Evolutionary conservation across 805 yeast species (phyloP).

Genomic region (Lipomyces sp.): DNA sequence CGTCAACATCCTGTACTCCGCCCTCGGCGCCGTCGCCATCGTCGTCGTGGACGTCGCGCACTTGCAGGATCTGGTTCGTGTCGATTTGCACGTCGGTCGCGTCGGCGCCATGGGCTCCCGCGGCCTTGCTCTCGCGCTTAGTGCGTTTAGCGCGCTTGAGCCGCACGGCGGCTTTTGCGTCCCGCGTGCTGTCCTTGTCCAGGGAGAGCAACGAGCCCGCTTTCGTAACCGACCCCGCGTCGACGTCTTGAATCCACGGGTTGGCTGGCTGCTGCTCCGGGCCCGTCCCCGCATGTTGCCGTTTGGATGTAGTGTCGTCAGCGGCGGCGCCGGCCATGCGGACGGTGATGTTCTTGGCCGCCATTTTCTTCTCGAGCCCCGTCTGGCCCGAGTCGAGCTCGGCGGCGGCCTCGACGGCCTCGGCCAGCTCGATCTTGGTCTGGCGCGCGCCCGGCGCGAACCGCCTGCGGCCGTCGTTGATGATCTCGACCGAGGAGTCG

Average conservation of each 20-base stretch:
- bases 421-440: constrained; percentile 34
- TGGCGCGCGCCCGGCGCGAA: constrained; percentile 63
- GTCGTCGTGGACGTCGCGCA: constrained; percentile 47
- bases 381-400: constrained; percentile 19
- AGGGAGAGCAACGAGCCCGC: constrained; percentile 49
- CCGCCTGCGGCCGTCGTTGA: constrained; percentile 76
- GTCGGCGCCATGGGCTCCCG: constrained; percentile 29
- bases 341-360: not conserved
- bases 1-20: constrained; percentile 37
- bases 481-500: constrained; percentile 44
- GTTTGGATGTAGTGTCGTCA: constrained; percentile 1
- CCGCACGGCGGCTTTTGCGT: constrained; percentile 42
- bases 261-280: constrained; percentile 28
- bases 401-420: constrained; percentile 20
- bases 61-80: constrained; percentile 49
- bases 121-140: constrained; percentile 24
- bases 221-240: constrained; percentile 46
- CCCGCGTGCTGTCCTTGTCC: constrained; percentile 50
- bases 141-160: constrained; percentile 37
- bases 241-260: constrained; percentile 38
- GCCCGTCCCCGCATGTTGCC: constrained; percentile 14
- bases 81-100: constrained; percentile 32
- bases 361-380: constrained; percentile 9
- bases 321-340: not conserved
- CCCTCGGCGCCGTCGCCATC: constrained; percentile 48